These are phyloP conservation scores for Nakazawaea wickerhamii DNA, from an alignment of 805 yeast genomes.

Conservation along the genomic window DNA sequence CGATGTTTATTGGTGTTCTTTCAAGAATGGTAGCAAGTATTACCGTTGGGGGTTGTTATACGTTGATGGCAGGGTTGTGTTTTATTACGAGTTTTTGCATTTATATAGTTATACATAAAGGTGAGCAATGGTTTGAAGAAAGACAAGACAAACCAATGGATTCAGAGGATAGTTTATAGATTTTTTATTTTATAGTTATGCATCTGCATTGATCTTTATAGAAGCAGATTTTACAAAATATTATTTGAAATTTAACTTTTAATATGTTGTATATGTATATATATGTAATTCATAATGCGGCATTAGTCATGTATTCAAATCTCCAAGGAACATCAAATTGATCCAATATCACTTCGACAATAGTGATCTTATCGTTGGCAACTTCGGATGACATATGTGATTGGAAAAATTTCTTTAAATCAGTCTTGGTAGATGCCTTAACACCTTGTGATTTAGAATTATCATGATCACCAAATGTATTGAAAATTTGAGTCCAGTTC, in stretches of 20 bases:
- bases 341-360: constrained; percentile 57
- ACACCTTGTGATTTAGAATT: constrained; percentile 14
- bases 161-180: neutral
- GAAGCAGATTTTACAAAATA: neutral
- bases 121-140: constrained; percentile 12
- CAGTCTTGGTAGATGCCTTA: constrained; percentile 17
- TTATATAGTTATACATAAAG: constrained; percentile 8
- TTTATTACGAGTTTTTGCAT: constrained; percentile 7
- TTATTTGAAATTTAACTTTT: neutral
- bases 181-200: no score
- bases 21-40: constrained; percentile 51
- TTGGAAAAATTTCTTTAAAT: constrained; percentile 19
- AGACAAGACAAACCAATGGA: constrained; percentile 4
- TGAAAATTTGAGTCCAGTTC: constrained; percentile 71
- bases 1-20: constrained; percentile 63
- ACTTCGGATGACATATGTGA: constrained; percentile 23
- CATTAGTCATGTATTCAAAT: constrained; percentile 37
- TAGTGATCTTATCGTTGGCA: constrained; percentile 32
- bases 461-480: constrained; percentile 53
- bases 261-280: neutral
- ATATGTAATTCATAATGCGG: constrained; percentile 16
- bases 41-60: constrained; percentile 72
- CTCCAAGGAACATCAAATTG: constrained; percentile 62
- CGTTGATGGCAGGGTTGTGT: constrained; percentile 58
- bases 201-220: no score